These are phyloP conservation scores for Trypanosoma avium DNA, from an alignment of 208 protist species.

Conservation along the genomic window DNA sequence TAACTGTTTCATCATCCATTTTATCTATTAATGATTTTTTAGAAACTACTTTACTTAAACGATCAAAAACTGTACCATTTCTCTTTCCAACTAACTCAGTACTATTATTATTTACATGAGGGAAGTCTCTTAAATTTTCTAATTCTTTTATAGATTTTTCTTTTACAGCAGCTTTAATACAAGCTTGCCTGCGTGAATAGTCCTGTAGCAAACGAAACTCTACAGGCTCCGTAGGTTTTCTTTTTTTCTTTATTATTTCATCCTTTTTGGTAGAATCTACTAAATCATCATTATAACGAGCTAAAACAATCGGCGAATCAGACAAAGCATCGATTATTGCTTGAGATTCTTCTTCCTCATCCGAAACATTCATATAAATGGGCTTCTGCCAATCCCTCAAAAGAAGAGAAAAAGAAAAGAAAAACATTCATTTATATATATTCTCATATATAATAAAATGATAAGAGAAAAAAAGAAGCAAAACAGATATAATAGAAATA, in stretches of 20 bases:
- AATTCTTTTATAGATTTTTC: background rate
- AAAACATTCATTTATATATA: slow-evolving; percentile 1
- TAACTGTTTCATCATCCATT: background rate
- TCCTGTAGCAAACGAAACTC: background rate
- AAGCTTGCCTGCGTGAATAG: background rate
- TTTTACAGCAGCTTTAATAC: background rate
- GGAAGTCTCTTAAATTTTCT: background rate
- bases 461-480: slow-evolving; percentile 17
- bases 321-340: background rate
- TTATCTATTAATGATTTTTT: background rate
- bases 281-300: background rate
- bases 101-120: background rate
- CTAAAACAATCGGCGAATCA: background rate
- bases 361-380: background rate
- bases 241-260: background rate
- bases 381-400: background rate
- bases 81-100: background rate
- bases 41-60: background rate
- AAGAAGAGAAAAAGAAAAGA: slow-evolving; percentile 22
- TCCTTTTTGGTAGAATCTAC: background rate
- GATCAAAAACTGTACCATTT: background rate
- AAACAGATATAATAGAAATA: too few relatives aligned
- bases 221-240: background rate
- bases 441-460: background rate
- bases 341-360: background rate